A percentile compares a stretch with the other conserved stretches of the same genome.
phyloP scores from a whole-genome alignment of 78 protist species.

The Mastigamoeba balamuthi region DNA sequence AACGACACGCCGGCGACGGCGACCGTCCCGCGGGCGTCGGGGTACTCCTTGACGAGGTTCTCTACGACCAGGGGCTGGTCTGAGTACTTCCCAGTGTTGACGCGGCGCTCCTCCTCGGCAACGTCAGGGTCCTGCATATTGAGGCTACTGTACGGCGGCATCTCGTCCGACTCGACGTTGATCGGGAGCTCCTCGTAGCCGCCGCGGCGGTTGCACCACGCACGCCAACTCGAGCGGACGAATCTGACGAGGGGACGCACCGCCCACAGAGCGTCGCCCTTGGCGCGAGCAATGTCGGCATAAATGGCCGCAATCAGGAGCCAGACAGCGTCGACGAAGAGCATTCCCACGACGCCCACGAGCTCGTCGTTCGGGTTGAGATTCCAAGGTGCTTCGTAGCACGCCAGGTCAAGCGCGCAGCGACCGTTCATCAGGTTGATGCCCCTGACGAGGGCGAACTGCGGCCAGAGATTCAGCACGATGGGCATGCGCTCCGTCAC shows the following conservation, averaged over 20 bases:
- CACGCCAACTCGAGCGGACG: neutral
- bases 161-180: neutral
- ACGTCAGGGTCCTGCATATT: constrained; percentile 14
- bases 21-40: neutral
- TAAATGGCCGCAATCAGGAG: constrained; percentile 43
- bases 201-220: neutral
- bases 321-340: constrained; percentile 32
- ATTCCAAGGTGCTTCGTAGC: neutral
- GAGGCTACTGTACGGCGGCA: constrained; percentile 5
- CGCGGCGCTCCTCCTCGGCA: neutral
- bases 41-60: neutral
- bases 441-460: constrained; percentile 47
- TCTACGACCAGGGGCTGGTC: neutral
- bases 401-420: constrained; percentile 11
- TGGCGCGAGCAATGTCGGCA: constrained; percentile 54
- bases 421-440: constrained; percentile 9
- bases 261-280: neutral
- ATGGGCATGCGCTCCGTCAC: neutral
- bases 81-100: neutral
- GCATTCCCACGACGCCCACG: constrained; percentile 2
- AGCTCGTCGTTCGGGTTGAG: constrained; percentile 1
- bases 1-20: constrained; percentile 48
- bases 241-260: neutral
- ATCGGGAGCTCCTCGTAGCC: neutral
- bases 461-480: constrained; percentile 9